Percentiles rank a stretch among this genome's conserved stretches.
phyloP scores from a whole-genome alignment of 129 eudicot genomes.

The Flaveria trinervia region DNA sequence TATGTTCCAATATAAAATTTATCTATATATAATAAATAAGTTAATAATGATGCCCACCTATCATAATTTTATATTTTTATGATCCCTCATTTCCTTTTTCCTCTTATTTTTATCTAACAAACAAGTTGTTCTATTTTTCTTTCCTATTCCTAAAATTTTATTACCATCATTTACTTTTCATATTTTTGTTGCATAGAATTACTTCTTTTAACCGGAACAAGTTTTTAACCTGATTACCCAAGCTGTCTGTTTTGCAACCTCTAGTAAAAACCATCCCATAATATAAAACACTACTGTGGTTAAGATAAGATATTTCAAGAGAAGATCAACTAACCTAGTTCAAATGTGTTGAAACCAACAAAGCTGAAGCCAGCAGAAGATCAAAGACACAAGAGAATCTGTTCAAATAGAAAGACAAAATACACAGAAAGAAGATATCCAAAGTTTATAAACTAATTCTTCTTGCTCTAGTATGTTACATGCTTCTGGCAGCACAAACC shows the following conservation, averaged over 20 bases:
- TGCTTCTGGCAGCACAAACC: slow-evolving; percentile 10
- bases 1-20: too few relatives aligned
- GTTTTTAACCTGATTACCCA: not conserved
- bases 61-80: too few relatives aligned
- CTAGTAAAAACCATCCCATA: not conserved
- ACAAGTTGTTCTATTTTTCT: too few relatives aligned
- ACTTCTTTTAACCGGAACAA: not conserved
- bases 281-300: not conserved
- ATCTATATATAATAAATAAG: too few relatives aligned
- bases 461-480: slow-evolving; percentile 19
- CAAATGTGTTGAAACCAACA: not conserved
- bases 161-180: too few relatives aligned
- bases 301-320: not conserved
- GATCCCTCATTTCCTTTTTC: too few relatives aligned
- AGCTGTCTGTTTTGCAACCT: not conserved
- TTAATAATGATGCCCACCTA: too few relatives aligned
- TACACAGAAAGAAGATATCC: slow-evolving; percentile 4
- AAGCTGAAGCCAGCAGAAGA: slow-evolving; percentile 5
- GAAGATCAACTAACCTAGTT: not conserved
- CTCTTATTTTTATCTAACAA: too few relatives aligned
- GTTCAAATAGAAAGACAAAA: not conserved
- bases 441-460: not conserved
- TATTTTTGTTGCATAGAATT: not conserved
- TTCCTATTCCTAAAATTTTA: too few relatives aligned
- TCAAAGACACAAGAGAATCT: not conserved